Evolutionary conservation across 768 basidiomycete genomes (phyloP).

Genomic region (Trametes cinnabarina): DNA sequence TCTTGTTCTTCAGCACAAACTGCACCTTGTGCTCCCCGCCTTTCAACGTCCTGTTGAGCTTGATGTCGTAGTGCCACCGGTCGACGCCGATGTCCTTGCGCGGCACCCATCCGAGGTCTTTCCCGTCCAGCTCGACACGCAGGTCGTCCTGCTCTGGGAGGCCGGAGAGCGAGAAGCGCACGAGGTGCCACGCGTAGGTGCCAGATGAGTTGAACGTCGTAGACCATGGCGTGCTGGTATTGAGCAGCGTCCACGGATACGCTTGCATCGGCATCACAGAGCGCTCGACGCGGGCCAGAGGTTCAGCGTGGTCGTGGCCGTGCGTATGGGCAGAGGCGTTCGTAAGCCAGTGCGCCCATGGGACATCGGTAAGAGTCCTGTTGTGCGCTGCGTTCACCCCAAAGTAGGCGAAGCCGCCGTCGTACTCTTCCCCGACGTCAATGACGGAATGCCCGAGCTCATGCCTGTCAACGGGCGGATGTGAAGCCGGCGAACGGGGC

Average conservation of each 20-base stretch:
- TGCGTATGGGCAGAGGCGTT: constrained; percentile 7
- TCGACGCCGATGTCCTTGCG: constrained; percentile 58
- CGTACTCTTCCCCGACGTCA: constrained; percentile 79
- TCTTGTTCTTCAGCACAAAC: constrained; percentile 52
- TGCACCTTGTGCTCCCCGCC: constrained; percentile 56
- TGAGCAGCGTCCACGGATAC: constrained; percentile 76
- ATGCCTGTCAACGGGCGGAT: constrained; percentile 37
- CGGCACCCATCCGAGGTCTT: constrained; percentile 58
- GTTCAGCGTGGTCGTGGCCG: constrained; percentile 14
- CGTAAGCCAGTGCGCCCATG: constrained; percentile 75
- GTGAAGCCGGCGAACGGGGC: background rate
- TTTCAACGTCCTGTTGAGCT: constrained; percentile 38
- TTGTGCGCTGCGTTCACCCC: constrained; percentile 62
- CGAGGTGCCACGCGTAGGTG: constrained; percentile 53
- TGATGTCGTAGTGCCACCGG: constrained; percentile 73
- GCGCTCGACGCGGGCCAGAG: constrained; percentile 51
- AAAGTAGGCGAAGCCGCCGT: constrained; percentile 72
- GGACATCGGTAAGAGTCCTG: constrained; percentile 35
- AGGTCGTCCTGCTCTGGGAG: constrained; percentile 54
- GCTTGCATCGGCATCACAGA: constrained; percentile 72
- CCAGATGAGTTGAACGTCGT: constrained; percentile 63
- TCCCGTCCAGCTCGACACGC: constrained; percentile 57
- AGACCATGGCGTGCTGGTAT: constrained; percentile 58
- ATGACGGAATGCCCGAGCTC: constrained; percentile 82
- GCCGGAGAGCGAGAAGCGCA: constrained; percentile 75